Evolutionary conservation across 2,329 filamentous ascomycete genomes (phyloP).

Genomic region (Aspergillus sp.): DNA sequence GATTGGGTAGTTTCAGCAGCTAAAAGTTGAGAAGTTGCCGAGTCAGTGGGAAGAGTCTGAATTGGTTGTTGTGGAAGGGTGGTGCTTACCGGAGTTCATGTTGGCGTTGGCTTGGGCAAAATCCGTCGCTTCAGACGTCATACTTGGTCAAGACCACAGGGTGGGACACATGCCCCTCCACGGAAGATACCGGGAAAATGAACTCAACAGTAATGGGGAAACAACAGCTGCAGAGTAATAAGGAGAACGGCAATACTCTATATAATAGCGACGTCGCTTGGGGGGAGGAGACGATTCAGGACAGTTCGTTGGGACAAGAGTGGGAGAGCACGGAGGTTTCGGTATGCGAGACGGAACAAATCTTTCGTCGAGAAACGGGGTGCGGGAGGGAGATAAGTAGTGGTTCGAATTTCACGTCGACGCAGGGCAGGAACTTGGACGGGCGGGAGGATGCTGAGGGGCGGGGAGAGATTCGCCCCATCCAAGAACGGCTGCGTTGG

Average conservation of each 20-base stretch:
- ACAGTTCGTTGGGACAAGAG: constrained; percentile 34
- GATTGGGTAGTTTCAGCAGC: constrained; percentile 23
- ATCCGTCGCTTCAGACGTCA: constrained; percentile 40
- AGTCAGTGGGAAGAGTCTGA: constrained; percentile 10
- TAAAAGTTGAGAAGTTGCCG: constrained; percentile 8
- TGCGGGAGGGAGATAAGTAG: constrained; percentile 10
- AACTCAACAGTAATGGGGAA: background rate
- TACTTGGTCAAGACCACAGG: constrained; percentile 30
- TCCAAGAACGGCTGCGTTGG: constrained; percentile 10
- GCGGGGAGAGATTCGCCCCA: constrained; percentile 19
- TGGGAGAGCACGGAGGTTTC: constrained; percentile 19
- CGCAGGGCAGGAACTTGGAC: constrained; percentile 15
- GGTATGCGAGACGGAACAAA: constrained; percentile 34
- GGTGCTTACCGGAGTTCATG: constrained; percentile 36
- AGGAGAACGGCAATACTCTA: background rate
- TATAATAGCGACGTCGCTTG: background rate
- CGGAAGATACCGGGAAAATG: constrained; percentile 9
- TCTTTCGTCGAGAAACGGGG: constrained; percentile 24
- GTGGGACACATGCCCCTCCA: constrained; percentile 40
- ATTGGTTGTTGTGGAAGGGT: constrained; percentile 14
- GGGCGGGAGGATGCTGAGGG: constrained; percentile 14
- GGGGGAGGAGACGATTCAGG: constrained; percentile 1
- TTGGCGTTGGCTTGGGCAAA: constrained; percentile 26
- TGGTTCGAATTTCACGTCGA: constrained; percentile 18
- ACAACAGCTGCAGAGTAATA: background rate